Conservation (phyloP, 768 basidiomycete species). For the Mycena alexandri region DNA sequence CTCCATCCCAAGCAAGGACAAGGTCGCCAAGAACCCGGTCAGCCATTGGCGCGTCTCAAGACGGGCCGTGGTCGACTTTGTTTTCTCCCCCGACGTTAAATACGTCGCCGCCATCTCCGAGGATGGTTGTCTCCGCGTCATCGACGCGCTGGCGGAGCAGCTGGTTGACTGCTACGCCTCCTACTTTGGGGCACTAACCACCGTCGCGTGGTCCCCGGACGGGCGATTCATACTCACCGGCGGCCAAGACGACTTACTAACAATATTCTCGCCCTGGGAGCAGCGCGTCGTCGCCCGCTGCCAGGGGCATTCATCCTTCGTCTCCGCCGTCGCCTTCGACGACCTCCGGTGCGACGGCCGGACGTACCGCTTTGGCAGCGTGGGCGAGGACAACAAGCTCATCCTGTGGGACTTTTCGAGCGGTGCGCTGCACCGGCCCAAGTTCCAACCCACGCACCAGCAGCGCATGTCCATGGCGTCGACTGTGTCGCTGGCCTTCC, state of each 20-base stretch:
- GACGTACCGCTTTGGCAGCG: conserved; percentile 94
- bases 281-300: conserved; percentile 95
- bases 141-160: conserved; percentile 91
- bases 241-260: conserved; percentile 96
- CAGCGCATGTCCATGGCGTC: conserved; percentile 86
- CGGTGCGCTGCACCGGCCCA: conserved; percentile 90
- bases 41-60: conserved; percentile 89
- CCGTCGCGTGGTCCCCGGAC: conserved; percentile 96
- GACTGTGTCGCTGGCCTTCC: conserved; percentile 77
- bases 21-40: conserved; percentile 85
- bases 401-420: conserved; percentile 98
- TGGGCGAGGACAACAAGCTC: conserved; percentile 96
- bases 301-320: conserved; percentile 97
- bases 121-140: conserved; percentile 91
- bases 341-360: conserved; percentile 88
- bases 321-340: conserved; percentile 91
- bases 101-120: conserved; percentile 92
- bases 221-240: conserved; percentile 96
- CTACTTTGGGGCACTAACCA: conserved; percentile 93
- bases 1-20: conserved; percentile 67
- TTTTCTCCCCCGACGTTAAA: conserved; percentile 94
- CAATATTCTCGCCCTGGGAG: conserved; percentile 95
- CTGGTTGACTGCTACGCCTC: conserved; percentile 96
- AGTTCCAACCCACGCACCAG: conserved; percentile 73
- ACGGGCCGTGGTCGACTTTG: conserved; percentile 87